Evolutionary conservation across 306 rosid genomes (phyloP), one percentile per base, ranked within the genome.

Genomic region (Gastrolobium bilobum): DNA sequence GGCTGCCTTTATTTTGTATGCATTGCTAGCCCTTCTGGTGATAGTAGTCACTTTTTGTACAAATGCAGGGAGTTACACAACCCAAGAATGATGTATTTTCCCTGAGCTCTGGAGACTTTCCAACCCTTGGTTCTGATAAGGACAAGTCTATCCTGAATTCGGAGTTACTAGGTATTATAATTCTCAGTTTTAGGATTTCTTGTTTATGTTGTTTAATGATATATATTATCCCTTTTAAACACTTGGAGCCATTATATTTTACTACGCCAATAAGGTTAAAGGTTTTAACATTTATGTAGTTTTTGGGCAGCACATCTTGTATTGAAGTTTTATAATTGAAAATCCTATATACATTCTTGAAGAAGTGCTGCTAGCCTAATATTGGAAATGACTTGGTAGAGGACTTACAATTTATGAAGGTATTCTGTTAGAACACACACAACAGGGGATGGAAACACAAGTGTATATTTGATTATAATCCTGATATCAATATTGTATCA

Each of bases 111-210:
- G 99, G 97, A 83, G 97, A 95, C 80, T 95, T 95, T 83, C 99
- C 99, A 29, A 87, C 97, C 39, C 99, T 95, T 87, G 97, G 99
- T 85, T 91, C 97, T 20, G 97, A 89, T 56, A 94, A 88, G 84
- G 99, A 91, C 75, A 88, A 85, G 70, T 73, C 86, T 57, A 85
- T 78, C 48, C 92, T 81, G 86, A 83, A 81, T 79, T 82, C 87
- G 20, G 94, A 86, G 77, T 79, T 83, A 53, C 91, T 79, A 88
- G 98, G 98, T 92, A 76, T 37, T 56, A 44, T 82, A 67, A 20
- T 20, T 20, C 26, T 20, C 26, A 31, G 51, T 60, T 60, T 31
- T 60, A 26, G 2, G 67, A 40, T 15, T 43, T 66, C 9, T 43
- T 58, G 62, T 20, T 50, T 71, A 29, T 40, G 26, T 42, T 73